These are phyloP conservation scores for Fusarium algeriense DNA, from an alignment of 2,329 filamentous ascomycete species.

Conservation along the genomic window DNA sequence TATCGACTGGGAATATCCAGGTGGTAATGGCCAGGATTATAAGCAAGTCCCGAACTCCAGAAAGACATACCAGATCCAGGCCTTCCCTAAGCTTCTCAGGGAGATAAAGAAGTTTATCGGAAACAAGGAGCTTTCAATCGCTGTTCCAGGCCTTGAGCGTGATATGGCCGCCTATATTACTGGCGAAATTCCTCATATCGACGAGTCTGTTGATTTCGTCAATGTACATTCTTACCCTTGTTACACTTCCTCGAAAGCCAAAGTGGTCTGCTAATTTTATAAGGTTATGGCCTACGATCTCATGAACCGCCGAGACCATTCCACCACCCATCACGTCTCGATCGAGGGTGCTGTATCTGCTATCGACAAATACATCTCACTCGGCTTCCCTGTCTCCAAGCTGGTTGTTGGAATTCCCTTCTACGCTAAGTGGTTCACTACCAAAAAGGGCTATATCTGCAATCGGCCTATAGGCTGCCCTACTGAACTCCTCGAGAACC, in stretches of 20 bases:
- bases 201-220: constrained; percentile 72
- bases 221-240: constrained; percentile 57
- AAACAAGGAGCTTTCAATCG: constrained; percentile 72
- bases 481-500: constrained; percentile 69
- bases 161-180: constrained; percentile 77
- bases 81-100: constrained; percentile 70
- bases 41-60: constrained; percentile 69
- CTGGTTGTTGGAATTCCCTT: constrained; percentile 76
- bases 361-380: constrained; percentile 70
- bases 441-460: constrained; percentile 62
- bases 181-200: constrained; percentile 68
- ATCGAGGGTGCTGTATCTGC: constrained; percentile 65
- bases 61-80: constrained; percentile 70
- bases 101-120: constrained; percentile 71
- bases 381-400: constrained; percentile 66
- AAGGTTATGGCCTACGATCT: constrained; percentile 78
- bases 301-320: constrained; percentile 76
- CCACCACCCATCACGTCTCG: constrained; percentile 74
- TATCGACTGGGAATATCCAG: constrained; percentile 75
- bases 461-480: constrained; percentile 67
- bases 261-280: not conserved
- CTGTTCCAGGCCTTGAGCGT: constrained; percentile 70
- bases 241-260: accelerated
- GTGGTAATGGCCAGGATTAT: constrained; percentile 78
- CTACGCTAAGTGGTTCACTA: constrained; percentile 76